Evolutionary conservation across 2,329 filamentous ascomycete genomes (phyloP).

Genomic region (Fusarium domesticum): DNA sequence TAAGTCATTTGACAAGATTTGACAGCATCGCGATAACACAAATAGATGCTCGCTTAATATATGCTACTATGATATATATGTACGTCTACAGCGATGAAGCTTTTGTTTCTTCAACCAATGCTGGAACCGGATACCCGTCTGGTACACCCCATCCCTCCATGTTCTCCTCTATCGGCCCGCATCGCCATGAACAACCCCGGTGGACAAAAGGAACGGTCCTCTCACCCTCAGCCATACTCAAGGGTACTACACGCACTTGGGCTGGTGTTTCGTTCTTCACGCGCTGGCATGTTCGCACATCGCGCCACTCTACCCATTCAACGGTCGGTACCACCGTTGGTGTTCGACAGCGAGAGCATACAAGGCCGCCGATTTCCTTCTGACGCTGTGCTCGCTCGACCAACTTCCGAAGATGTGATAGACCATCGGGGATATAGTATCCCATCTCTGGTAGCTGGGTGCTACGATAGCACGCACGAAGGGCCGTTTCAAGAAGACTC

Average conservation of each 20-base stretch:
- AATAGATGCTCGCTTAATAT: neutral
- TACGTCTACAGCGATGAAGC: neutral
- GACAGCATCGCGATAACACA: neutral
- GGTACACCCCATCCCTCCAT: slow-evolving; percentile 22
- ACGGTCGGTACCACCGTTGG: slow-evolving; percentile 49
- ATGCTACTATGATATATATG: neutral
- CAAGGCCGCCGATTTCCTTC: slow-evolving; percentile 46
- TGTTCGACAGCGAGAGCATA: slow-evolving; percentile 52
- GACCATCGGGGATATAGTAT: slow-evolving; percentile 41
- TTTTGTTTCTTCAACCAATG: slow-evolving; percentile 3
- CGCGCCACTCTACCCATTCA: slow-evolving; percentile 64
- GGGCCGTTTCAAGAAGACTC: slow-evolving; percentile 50
- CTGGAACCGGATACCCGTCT: slow-evolving; percentile 15
- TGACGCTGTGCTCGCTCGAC: slow-evolving; percentile 41
- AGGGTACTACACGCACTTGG: slow-evolving; percentile 19
- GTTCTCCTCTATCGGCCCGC: slow-evolving; percentile 35
- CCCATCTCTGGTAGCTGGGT: slow-evolving; percentile 43
- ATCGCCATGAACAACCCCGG: slow-evolving; percentile 50
- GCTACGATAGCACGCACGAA: slow-evolving; percentile 45
- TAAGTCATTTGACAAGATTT: neutral
- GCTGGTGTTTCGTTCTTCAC: slow-evolving; percentile 3
- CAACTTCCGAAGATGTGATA: slow-evolving; percentile 39
- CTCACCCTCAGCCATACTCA: slow-evolving; percentile 35
- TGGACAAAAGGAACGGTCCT: slow-evolving; percentile 45
- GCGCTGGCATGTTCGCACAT: slow-evolving; percentile 30